These are phyloP conservation scores for Raffaelea arxii DNA, from an alignment of 2,329 filamentous ascomycete genomes.

Conservation along the genomic window DNA sequence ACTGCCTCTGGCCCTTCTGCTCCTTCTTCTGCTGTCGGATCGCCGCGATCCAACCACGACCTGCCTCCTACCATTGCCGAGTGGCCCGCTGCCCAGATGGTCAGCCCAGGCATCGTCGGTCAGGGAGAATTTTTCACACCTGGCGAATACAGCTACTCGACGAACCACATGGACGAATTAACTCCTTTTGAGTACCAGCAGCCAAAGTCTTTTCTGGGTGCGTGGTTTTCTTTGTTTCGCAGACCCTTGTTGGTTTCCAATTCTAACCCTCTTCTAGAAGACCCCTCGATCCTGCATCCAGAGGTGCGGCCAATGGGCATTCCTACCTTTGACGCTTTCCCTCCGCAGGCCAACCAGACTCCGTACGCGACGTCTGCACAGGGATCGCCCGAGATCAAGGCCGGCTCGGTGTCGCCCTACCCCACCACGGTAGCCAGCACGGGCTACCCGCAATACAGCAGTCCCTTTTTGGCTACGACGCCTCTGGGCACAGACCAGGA, in stretches of 20 bases:
- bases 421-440: conserved; percentile 38
- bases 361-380: conserved; percentile 53
- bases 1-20: conserved; percentile 53
- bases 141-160: conserved; percentile 46
- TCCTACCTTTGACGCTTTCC: conserved; percentile 40
- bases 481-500: conserved; percentile 31
- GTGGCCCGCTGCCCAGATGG: conserved; percentile 44
- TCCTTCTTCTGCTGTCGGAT: conserved; percentile 57
- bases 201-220: conserved; percentile 46
- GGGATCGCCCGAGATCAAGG: conserved; percentile 42
- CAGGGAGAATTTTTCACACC: conserved; percentile 42
- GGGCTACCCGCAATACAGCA: conserved; percentile 19
- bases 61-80: conserved; percentile 48
- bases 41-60: conserved; percentile 53
- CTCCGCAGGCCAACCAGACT: conserved; percentile 27
- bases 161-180: conserved; percentile 39
- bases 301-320: conserved; percentile 43
- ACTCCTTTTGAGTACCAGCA: conserved; percentile 36
- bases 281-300: conserved; percentile 47
- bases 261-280: conserved; percentile 23
- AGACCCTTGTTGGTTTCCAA: conserved; percentile 19
- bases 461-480: conserved; percentile 37
- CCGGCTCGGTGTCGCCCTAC: conserved; percentile 34
- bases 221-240: conserved; percentile 42
- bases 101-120: conserved; percentile 55